These are phyloP conservation scores for Apiospora saccharicola DNA, from an alignment of 2,329 filamentous ascomycete species.

Conservation along the genomic window DNA sequence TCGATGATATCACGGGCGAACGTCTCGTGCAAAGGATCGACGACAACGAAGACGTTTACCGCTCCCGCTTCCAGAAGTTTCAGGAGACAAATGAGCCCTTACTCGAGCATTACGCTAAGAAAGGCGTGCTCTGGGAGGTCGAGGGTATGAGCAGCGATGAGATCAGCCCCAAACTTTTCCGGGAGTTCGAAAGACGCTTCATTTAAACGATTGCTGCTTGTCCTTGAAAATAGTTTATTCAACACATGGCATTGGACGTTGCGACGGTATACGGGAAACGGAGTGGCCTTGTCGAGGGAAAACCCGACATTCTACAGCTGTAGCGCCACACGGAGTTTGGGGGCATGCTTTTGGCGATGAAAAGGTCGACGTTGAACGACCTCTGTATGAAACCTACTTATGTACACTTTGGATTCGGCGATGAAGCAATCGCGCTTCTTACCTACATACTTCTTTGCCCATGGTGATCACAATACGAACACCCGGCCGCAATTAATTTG, in stretches of 20 bases:
- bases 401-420: background rate
- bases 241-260: background rate
- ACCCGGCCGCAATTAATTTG: constrained; percentile 4
- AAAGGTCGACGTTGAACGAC: constrained; percentile 13
- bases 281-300: background rate
- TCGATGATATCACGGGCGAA: constrained; percentile 92
- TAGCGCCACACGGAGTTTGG: constrained; percentile 13
- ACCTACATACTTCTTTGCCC: background rate
- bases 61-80: constrained; percentile 80
- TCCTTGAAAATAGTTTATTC: background rate
- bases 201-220: background rate
- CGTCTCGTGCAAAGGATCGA: constrained; percentile 81
- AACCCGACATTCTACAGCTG: background rate
- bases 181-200: constrained; percentile 84
- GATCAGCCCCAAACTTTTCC: constrained; percentile 88
- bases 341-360: constrained; percentile 7
- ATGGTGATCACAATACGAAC: background rate
- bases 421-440: background rate
- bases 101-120: constrained; percentile 86
- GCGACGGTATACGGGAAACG: background rate
- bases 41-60: constrained; percentile 88
- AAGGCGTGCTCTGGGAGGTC: constrained; percentile 86
- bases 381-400: background rate
- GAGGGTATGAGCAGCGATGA: constrained; percentile 91
- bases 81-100: constrained; percentile 85